Conservation (phyloP, 805 yeast genomes). For the Torulaspora quercuum region DNA sequence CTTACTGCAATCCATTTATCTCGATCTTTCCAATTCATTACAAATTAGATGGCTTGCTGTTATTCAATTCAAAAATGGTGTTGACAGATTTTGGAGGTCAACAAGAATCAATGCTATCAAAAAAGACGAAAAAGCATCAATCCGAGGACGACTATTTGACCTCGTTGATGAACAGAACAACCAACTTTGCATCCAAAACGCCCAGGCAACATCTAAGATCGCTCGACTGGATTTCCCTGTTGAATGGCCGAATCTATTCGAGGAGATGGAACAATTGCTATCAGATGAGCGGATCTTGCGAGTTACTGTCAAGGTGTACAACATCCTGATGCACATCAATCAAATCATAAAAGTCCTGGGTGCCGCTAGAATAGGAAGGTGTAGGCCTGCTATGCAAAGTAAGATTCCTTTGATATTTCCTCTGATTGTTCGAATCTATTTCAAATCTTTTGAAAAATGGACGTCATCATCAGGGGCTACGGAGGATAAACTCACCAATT, state of each 20-base stretch:
- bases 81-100: slow-evolving; percentile 81
- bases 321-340: slow-evolving; percentile 62
- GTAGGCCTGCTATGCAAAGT: slow-evolving; percentile 71
- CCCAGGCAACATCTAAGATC: slow-evolving; percentile 75
- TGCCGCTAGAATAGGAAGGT: slow-evolving; percentile 76
- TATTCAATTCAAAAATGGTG: slow-evolving; percentile 83
- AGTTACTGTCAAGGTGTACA: slow-evolving; percentile 55
- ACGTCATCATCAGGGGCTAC: slow-evolving; percentile 39
- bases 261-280: slow-evolving; percentile 49
- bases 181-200: slow-evolving; percentile 76
- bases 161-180: slow-evolving; percentile 65
- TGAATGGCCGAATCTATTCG: slow-evolving; percentile 82
- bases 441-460: slow-evolving; percentile 62
- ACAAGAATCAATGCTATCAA: slow-evolving; percentile 52
- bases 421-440: slow-evolving; percentile 56
- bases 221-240: slow-evolving; percentile 81
- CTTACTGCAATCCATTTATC: slow-evolving; percentile 56
- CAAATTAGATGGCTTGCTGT: slow-evolving; percentile 83
- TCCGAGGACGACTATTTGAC: slow-evolving; percentile 55
- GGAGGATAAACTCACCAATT: slow-evolving; percentile 43
- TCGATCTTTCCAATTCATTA: slow-evolving; percentile 54
- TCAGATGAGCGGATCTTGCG: slow-evolving; percentile 43
- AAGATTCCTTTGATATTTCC: slow-evolving; percentile 64
- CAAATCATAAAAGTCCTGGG: slow-evolving; percentile 74
- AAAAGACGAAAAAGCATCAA: slow-evolving; percentile 66